phyloP scores from a whole-genome alignment of 805 yeast genomes.

The Saccharomycopsis sp. region DNA sequence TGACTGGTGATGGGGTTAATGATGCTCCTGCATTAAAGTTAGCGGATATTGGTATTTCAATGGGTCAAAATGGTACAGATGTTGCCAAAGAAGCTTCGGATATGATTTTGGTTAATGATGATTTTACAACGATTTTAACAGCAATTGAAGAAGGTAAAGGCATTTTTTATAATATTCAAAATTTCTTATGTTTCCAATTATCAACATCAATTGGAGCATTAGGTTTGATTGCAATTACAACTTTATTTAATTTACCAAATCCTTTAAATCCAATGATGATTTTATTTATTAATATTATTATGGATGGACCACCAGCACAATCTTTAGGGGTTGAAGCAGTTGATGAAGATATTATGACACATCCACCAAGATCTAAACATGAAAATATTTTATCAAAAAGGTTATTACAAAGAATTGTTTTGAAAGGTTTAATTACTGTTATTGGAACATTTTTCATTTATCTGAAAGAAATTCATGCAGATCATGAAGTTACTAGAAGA shows the following conservation, averaged over 20 bases:
- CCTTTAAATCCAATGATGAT: conserved; percentile 98
- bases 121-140: conserved; percentile 82
- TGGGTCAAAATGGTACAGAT: conserved; percentile 92
- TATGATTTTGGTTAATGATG: conserved; percentile 95
- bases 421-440: conserved; percentile 44
- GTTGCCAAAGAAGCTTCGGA: conserved; percentile 98
- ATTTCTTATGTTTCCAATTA: conserved; percentile 87
- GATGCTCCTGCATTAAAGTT: conserved; percentile 97
- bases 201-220: conserved; percentile 95
- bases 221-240: conserved; percentile 77
- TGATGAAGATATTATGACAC: conserved; percentile 88
- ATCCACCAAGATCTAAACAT: conserved; percentile 87
- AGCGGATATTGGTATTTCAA: conserved; percentile 93
- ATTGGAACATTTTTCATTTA: conserved; percentile 84
- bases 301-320: conserved; percentile 99
- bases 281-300: conserved; percentile 90
- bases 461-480: conserved; percentile 71
- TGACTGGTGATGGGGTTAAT: conserved; percentile 99
- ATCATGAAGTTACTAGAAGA: conserved; percentile 73
- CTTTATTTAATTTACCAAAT: conserved; percentile 79
- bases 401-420: conserved; percentile 60
- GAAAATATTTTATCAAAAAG: conserved; percentile 81
- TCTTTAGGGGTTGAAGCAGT: conserved; percentile 96
- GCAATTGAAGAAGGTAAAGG: conserved; percentile 99
- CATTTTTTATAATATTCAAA: conserved; percentile 90